Base-by-base conservation (phyloP, 2,329 filamentous ascomycete genomes). In the Phaeosphaeria sp. region DNA sequence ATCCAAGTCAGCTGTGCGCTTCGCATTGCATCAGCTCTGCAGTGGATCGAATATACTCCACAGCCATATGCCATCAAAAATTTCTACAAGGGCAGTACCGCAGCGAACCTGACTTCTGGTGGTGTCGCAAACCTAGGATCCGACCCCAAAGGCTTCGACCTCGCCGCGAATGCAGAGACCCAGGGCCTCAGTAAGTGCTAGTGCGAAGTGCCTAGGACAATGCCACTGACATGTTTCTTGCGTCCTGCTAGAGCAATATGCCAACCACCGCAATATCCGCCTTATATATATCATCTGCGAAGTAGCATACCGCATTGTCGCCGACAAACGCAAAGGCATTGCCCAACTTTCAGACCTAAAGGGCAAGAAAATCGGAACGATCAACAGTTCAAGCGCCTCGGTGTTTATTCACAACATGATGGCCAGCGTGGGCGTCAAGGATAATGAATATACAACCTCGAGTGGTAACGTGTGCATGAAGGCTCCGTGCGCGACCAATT, bases 91-190 rank as follows among this genome's bases (percentile, higher is more conserved):
- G 63, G 62, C 30, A 46, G 50, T n/a, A 60, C 58, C 13, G 10
- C 54, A 51, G 60, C 59, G 10, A 55, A 36, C 20, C 33, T 62
- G 20, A 46, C 46, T 2, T 60, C 55, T 13, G 68, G 67, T 13
- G 66, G 67, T 25, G 68, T 71, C 13, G 55, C 67, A 6, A 65
- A 65, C 53, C 62, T 72, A 41, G 58, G 42, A 18, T 59, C 55
- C n/a, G 61, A 68, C 41, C 47, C 46, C n/a, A 55, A 54, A n/a
- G 44, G 49, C 30, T 55, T 67, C 46, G 69, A 72, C 44, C 64
- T 72, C 36, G 67, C 66, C 39, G 59, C 69, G 47, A 72, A 72
- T 54, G 69, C 69, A 36, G 69, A 72, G 59, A 72, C 69, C 18
- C 69, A 71, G 55, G 67, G 63, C 48, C 60, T 72, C 2, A 64